Conservation (phyloP, 1,284 basidiomycete species). For the Austroboletus rostrupii region DNA sequence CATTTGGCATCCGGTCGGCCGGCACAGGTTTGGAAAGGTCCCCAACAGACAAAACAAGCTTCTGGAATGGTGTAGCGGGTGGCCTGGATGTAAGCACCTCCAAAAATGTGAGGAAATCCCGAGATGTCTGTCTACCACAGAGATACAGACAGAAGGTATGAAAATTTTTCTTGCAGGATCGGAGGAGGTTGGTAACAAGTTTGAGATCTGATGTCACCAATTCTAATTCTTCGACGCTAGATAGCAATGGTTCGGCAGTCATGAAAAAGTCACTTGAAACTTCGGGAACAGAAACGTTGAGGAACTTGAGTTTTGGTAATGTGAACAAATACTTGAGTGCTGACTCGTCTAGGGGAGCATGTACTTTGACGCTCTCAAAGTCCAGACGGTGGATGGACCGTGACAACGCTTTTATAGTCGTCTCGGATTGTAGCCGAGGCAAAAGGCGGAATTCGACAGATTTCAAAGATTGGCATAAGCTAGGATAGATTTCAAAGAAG, state of each 20-base stretch:
- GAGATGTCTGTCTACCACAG: neutral
- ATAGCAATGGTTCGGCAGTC: neutral
- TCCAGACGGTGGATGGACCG: slow-evolving; percentile 6
- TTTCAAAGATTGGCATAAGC: slow-evolving; percentile 6
- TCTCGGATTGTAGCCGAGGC: neutral
- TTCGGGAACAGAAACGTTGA: slow-evolving; percentile 5
- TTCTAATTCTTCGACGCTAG: neutral
- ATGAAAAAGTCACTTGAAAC: neutral
- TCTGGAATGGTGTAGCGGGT: neutral
- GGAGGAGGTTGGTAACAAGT: slow-evolving; percentile 11
- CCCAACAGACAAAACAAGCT: slow-evolving; percentile 2
- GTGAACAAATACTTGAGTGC: slow-evolving; percentile 8
- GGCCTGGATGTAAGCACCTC: slow-evolving; percentile 5
- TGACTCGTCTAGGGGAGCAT: neutral
- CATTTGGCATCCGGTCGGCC: slow-evolving; percentile 4
- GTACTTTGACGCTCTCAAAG: neutral
- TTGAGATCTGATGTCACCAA: slow-evolving; percentile 10
- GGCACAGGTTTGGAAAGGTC: slow-evolving; percentile 1
- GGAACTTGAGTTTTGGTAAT: slow-evolving; percentile 10
- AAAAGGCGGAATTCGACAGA: slow-evolving; percentile 7
- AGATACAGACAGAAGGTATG: slow-evolving; percentile 6
- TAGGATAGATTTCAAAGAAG: slow-evolving; percentile 11
- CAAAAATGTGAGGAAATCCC: neutral
- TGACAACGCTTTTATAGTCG: slow-evolving; percentile 6
- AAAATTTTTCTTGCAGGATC: slow-evolving; percentile 8